Base-by-base conservation (phyloP, 352 stramenopile genomes). In the Globisporangium apiculatum region DNA sequence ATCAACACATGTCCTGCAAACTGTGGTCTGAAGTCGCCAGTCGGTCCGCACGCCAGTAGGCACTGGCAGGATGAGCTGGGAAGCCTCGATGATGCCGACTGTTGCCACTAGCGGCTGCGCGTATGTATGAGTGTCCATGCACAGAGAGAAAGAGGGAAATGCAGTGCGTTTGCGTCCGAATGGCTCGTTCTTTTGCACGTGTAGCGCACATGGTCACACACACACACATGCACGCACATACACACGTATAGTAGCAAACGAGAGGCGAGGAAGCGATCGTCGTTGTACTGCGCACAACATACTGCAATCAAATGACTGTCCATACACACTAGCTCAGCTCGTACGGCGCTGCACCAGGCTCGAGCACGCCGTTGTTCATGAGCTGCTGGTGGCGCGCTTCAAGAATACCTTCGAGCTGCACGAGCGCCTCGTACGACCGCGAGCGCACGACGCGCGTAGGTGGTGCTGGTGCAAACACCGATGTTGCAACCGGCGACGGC, bases 391-490 rank as follows among this genome's bases (percentile, higher is more conserved):
- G 83, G 1, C 83, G 65, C n/a, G 74, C 72, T 52, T 92, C 83
- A 41, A 92, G 66, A 38, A 89, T 88, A 2, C 69, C 68, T 57
- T 92, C 83, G 11, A 92, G 63, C 55, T 85, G 76, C 46, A 89
- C 76, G 12, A 92, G 63, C 5, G 79, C 73, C 61, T 92, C 83
- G 65, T 90, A 92, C 15, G 79, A 90, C 24, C 83, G 72, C 8
- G 78, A 87, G 40, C 69, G 72, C 51, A 64, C 57, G 6, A 81
- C 35, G 7, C 37, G 17, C n/a, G 11, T 18, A 24, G 40, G 6
- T 11, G 38, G 7, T n/a, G 17, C 1, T 46, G 15, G 2, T 35
- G 45, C 2, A 12, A 8, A 41, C 35, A 65, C 56, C 15, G 51
- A 31, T 6, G 57, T 10, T 8, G 46, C n/a, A 3, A 40, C 53